Base-by-base conservation (phyloP, 345 rosid species). In the Mangifera indica region DNA sequence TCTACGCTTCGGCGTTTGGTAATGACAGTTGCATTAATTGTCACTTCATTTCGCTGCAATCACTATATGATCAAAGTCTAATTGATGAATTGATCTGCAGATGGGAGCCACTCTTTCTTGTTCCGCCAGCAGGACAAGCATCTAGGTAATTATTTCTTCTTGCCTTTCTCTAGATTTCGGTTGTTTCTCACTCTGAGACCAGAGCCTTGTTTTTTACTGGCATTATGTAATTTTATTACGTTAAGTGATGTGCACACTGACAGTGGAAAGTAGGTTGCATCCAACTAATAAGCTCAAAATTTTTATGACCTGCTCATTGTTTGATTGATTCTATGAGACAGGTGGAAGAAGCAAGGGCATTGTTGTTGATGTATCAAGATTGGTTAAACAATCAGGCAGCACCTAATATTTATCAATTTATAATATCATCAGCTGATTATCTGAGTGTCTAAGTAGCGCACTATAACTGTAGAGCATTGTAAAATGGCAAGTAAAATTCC, bases 91-190 rank as follows among this genome's bases (percentile, higher is more conserved):
- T 77, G 62, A 54, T 57, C 54, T 73, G 78, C 87, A 91, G 98
- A 88, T 83, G 98, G 98, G 67, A 91, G 91, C 71, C 98, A 95
- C 86, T 88, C 99, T 55, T 91, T 79, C 84, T 64, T 69, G 55
- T 86, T 85, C 78, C 91, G 77, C 55, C 89, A 92, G 70, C 69
- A 73, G 81, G 89, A 89, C 66, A 95, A 89, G 70, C 98, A 92
- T 76, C 85, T 95, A 12, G 99, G 99, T 89, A 74, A 83, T 74
- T 73, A 9, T 34, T 66, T 70, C 52, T 73, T 58, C 22, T 11
- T 48, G 11, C 66, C 49, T 60, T 51, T 60, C 73, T 49, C 66
- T 66, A 54, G 71, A 4, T 53, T 63, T 66, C 8, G 1, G 42
- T 8, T 37, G 42, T 7, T 6, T 37, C 10, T 37, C 42, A 37